These are phyloP conservation scores for Ascomycota sp. DNA, from an alignment of 2,329 filamentous ascomycete species.

Conservation along the genomic window DNA sequence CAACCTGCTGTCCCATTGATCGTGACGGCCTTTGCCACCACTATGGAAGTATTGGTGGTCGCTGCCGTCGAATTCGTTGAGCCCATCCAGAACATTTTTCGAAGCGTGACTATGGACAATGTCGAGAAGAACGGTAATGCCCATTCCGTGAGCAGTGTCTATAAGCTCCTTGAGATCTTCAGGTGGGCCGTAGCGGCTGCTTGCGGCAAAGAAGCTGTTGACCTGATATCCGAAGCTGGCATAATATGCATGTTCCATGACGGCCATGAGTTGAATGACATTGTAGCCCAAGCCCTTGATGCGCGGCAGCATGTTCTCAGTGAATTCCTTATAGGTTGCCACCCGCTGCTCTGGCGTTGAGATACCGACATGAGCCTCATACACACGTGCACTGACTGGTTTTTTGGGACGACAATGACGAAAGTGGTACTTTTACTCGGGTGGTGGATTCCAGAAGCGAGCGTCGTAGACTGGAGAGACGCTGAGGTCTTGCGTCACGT, in stretches of 20 bases:
- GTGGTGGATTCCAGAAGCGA: slow-evolving; percentile 86
- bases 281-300: slow-evolving; percentile 88
- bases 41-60: slow-evolving; percentile 93
- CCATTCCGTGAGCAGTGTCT: slow-evolving; percentile 79
- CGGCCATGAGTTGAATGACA: slow-evolving; percentile 90
- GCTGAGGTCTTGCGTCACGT: slow-evolving; percentile 77
- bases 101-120: slow-evolving; percentile 95
- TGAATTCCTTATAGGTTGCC: slow-evolving; percentile 94
- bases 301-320: slow-evolving; percentile 68
- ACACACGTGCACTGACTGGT: slow-evolving; percentile 70
- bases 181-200: slow-evolving; percentile 78
- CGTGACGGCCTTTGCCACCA: slow-evolving; percentile 64
- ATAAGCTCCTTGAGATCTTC: slow-evolving; percentile 94
- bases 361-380: slow-evolving; percentile 97
- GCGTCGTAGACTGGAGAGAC: slow-evolving; percentile 88
- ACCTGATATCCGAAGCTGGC: slow-evolving; percentile 97
- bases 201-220: slow-evolving; percentile 96
- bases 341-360: slow-evolving; percentile 77
- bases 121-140: slow-evolving; percentile 75
- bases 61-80: slow-evolving; percentile 88
- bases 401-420: slow-evolving; percentile 65
- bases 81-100: slow-evolving; percentile 84
- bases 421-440: slow-evolving; percentile 55
- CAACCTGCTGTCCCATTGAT: slow-evolving; percentile 84
- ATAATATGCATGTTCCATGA: slow-evolving; percentile 99